phyloP scores from a whole-genome alignment of 495 filamentous ascomycete genomes.

The Penicillium crystallinum region DNA sequence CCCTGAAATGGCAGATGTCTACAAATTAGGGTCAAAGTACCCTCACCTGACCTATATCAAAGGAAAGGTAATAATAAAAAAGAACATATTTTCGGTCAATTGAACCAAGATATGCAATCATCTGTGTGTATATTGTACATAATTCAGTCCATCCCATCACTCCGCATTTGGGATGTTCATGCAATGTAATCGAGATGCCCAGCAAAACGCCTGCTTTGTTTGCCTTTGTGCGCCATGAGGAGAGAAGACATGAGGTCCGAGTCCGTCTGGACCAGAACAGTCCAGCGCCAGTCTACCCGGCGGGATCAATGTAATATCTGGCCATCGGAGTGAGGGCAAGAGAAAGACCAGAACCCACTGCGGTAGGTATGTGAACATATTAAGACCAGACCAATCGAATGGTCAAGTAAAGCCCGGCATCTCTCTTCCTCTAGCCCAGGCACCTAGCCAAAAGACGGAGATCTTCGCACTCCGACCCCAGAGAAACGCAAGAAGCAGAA shows the following conservation, averaged over 20 bases:
- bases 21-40: background rate
- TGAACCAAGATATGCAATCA: slow-evolving; percentile 10
- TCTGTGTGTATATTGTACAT: slow-evolving; percentile 25
- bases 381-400: background rate
- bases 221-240: slow-evolving; percentile 23
- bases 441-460: background rate
- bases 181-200: slow-evolving; percentile 24
- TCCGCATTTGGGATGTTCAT: slow-evolving; percentile 16
- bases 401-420: background rate
- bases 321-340: background rate
- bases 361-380: background rate
- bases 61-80: background rate
- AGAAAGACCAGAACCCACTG: background rate
- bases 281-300: background rate
- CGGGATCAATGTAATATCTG: background rate
- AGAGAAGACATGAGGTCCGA: slow-evolving; percentile 7
- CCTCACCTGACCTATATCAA: background rate
- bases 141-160: slow-evolving; percentile 16
- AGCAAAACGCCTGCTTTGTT: slow-evolving; percentile 20
- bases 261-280: background rate
- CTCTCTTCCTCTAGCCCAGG: background rate
- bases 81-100: slow-evolving; percentile 2
- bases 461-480: background rate
- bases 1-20: background rate
- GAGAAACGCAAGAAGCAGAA: slow-evolving; percentile 9